Evolutionary conservation across 2,329 filamentous ascomycete species (phyloP), one percentile per base, ranked within the genome.

Genomic region (Curvularia spicifera): DNA sequence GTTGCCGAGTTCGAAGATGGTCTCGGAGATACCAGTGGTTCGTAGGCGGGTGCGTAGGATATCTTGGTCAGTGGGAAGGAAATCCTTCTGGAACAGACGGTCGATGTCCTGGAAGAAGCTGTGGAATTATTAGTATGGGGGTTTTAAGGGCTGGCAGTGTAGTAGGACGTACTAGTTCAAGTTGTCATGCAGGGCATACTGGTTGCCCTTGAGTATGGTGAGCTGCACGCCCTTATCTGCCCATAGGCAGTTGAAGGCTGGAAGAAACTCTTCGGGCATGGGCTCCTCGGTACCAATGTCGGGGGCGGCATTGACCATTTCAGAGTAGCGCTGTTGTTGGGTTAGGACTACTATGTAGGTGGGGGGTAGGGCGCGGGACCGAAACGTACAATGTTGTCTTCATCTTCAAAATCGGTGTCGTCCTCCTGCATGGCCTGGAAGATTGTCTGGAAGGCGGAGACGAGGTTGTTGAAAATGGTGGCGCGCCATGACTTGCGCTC

Each of bases 121-220:
- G 26, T 18, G 51, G 28, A 24, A 24, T 57, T 52, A 66, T 74
- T 53, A 74, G 70, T 42, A 15, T 5, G 2, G 31, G 29, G 33
- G 39, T n/a, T 28, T n/a, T 28, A 6, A 37, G 6, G 18, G 18
- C 18, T 13, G 10, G n/a, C 0, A 26, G 15, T n/a, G 37, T 15
- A 31, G 31, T 24, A 13, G 12, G 20, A 20, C 91, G 72, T 82
- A 97, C 93, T 97, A 99, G 79, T 88, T 87, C 66, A 98, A 80
- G 73, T 98, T 98, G 81, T 98, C 95, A 76, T 98, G 93, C 49
- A 98, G 85, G 18, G 95, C 94, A 78, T 94, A 98, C 80, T 97
- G 94, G 76, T 98, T 97, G 68, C 95, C 95, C 79, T 95, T 94
- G 49, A 88, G 84, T 65, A 98, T 95, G n/a, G 93, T 92, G 70